Evolutionary conservation across 805 yeast genomes (phyloP).

Genomic region (Teunomyces pallodes): DNA sequence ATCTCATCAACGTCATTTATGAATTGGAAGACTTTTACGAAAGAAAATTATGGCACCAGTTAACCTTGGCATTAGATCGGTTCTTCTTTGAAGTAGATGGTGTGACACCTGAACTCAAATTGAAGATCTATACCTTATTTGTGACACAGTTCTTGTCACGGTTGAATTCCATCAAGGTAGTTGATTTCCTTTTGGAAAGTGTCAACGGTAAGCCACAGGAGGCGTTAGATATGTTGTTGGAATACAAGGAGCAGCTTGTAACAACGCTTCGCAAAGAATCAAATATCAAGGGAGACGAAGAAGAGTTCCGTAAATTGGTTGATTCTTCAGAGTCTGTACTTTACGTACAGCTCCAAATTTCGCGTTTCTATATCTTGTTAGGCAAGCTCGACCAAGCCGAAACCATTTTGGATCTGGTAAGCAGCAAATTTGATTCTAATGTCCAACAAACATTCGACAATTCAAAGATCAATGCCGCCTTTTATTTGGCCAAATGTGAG

Average conservation of each 20-base stretch:
- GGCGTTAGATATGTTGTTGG: slow-evolving; percentile 36
- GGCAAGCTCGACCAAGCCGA: slow-evolving; percentile 57
- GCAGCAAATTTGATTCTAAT: slow-evolving; percentile 50
- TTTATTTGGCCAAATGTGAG: slow-evolving; percentile 75
- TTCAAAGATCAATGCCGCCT: slow-evolving; percentile 75
- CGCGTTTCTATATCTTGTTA: slow-evolving; percentile 62
- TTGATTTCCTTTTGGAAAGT: slow-evolving; percentile 64
- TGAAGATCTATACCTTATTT: slow-evolving; percentile 69
- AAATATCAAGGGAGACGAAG: slow-evolving; percentile 26
- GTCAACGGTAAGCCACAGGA: slow-evolving; percentile 29
- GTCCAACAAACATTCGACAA: slow-evolving; percentile 29
- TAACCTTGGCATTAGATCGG: slow-evolving; percentile 63
- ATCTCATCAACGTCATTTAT: slow-evolving; percentile 58
- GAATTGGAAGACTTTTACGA: slow-evolving; percentile 83
- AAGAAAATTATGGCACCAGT: slow-evolving; percentile 92
- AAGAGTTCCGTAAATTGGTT: slow-evolving; percentile 28
- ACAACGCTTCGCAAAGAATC: slow-evolving; percentile 24
- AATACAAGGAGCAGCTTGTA: slow-evolving; percentile 27
- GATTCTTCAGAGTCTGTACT: slow-evolving; percentile 55
- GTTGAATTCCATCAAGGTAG: slow-evolving; percentile 75
- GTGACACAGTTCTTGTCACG: slow-evolving; percentile 63
- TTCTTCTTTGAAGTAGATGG: slow-evolving; percentile 43
- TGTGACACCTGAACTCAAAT: slow-evolving; percentile 52
- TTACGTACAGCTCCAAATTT: slow-evolving; percentile 58
- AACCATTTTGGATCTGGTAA: slow-evolving; percentile 61